Base-by-base conservation (phyloP, 257 asterid genomes). In the Cynanchum wilfordii region DNA sequence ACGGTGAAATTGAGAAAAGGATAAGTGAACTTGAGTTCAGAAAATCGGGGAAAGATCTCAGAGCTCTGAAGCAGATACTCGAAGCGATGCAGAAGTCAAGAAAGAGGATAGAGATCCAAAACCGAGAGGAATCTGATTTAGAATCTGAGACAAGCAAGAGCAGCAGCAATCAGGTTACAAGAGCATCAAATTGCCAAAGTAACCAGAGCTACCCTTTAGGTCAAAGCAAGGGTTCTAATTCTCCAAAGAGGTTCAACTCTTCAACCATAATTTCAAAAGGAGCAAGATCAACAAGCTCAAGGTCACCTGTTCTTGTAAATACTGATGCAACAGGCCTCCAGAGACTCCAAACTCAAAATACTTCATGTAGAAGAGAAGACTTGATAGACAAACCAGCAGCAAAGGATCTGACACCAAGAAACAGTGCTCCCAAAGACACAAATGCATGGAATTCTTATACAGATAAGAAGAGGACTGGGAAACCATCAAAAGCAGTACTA, bases 41-140 rank as follows among this genome's bases (percentile, higher is more conserved):
- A 71, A 90, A 84, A 73, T 92, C 96, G 0, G 93, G 96, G 0
- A 90, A 87, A 87, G 96, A 92, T 85, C 90, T 92, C 84, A 86
- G 94, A 73, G 98, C 98, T 73, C 97, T 90, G 42, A 92, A 92
- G 70, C 97, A 92, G 81, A 92, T 90, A 80, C 96, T 92, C 1
- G 96, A 87, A 79, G 86, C 89, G 70, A 90, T 95, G 95, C 88
- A 92, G 83, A 90, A 88, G 82, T 89, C 96, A 47, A 82, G 86
- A 82, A 86, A 66, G 50, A 84, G 78, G 76, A 47, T 84, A 80
- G 90, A 84, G 69, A 81, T 71, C 71, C 82, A 80, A 81, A 81
- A 67, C 66, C 86, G 66, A 58, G 86, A 82, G 54, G 70, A 84
- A 44, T 71, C 75, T 66, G 86, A 79, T 64, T 68, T 74, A 75